phyloP scores from a whole-genome alignment of 371 early-diverging fungal genomes.

The Rhizopus arrhizus region DNA sequence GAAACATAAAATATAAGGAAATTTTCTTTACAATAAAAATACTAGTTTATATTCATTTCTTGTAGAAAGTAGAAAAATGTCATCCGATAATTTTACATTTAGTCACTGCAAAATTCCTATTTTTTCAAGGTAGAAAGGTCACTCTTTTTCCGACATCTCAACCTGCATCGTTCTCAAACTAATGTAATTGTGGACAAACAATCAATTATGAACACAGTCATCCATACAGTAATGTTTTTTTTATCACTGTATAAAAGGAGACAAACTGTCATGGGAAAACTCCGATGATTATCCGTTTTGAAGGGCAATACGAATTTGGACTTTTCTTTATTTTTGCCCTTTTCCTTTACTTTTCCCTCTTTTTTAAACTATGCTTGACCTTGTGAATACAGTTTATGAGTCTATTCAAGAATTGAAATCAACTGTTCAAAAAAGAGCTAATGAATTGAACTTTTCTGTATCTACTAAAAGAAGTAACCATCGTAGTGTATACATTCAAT shows the following conservation, averaged over 20 bases:
- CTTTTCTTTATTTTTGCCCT: not conserved
- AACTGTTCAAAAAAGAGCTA: constrained; percentile 1
- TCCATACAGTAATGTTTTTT: not conserved
- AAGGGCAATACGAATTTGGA: not conserved
- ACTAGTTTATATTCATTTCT: too few relatives aligned
- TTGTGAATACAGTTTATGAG: constrained; percentile 1
- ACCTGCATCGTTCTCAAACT: too few relatives aligned
- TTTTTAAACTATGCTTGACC: not conserved
- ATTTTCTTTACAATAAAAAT: not conserved
- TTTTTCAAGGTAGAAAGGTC: too few relatives aligned
- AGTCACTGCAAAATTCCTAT: too few relatives aligned
- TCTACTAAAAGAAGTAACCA: constrained; percentile 3
- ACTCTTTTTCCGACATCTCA: too few relatives aligned
- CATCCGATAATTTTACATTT: too few relatives aligned
- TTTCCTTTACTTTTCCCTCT: not conserved
- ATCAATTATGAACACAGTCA: too few relatives aligned
- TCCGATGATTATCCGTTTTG: not conserved
- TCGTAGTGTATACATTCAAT: constrained; percentile 2
- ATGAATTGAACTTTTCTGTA: constrained; percentile 2
- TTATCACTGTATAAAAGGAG: not conserved
- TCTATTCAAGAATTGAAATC: not conserved
- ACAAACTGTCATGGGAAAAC: not conserved
- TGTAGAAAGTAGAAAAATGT: too few relatives aligned
- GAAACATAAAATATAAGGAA: not conserved
- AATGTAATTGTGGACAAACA: too few relatives aligned